Percentiles rank a stretch among this genome's conserved stretches.
These are phyloP conservation scores for Chrysoporthe puriensis DNA, from an alignment of 2,329 filamentous ascomycete species.

Conservation along the genomic window DNA sequence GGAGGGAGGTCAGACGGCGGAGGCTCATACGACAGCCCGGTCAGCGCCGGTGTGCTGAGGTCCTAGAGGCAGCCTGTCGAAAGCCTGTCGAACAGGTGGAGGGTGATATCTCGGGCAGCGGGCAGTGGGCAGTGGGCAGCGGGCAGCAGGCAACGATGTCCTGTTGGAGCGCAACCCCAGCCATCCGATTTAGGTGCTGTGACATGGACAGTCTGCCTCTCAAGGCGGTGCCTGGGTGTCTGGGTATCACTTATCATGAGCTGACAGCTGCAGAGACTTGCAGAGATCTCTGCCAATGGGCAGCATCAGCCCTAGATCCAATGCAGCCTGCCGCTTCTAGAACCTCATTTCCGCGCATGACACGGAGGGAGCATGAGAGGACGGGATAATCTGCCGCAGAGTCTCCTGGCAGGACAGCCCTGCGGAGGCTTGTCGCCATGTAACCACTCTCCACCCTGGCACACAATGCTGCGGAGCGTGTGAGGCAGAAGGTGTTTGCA, in stretches of 20 bases:
- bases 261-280: not conserved
- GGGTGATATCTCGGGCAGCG: too few species aligned
- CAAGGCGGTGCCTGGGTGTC: too few species aligned
- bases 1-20: too few species aligned
- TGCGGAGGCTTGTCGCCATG: not conserved
- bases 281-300: not conserved
- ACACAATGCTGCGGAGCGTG: not conserved
- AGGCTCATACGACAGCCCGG: too few species aligned
- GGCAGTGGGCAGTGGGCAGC: too few species aligned
- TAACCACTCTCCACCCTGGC: not conserved
- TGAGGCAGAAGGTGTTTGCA: not conserved
- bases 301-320: not conserved
- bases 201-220: too few species aligned
- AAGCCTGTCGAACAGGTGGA: too few species aligned
- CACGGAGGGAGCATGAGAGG: not conserved
- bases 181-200: too few species aligned
- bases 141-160: too few species aligned
- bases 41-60: too few species aligned
- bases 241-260: not conserved
- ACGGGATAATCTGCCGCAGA: not conserved
- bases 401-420: not conserved
- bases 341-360: not conserved
- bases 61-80: too few species aligned
- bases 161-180: too few species aligned
- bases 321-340: not conserved